A percentile compares a stretch with the other conserved stretches of the same genome.
Conservation (phyloP, 345 rosid species). For the Populus pruinosa region DNA sequence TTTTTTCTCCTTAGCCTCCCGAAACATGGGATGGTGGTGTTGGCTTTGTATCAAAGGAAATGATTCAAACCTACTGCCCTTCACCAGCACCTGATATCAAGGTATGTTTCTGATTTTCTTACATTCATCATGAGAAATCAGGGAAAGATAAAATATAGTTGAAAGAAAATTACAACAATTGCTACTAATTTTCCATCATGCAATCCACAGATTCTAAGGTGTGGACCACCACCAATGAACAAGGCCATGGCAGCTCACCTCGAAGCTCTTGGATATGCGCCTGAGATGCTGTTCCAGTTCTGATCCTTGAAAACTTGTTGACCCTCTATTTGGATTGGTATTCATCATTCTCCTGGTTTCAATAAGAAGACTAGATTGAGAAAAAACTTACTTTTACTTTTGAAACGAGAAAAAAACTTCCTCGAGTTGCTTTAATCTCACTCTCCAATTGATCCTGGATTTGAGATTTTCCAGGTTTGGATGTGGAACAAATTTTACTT, state of each 20-base stretch:
- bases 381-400: neutral
- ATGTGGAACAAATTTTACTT: neutral
- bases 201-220: conserved; percentile 65
- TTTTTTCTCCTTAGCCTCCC: conserved; percentile 61
- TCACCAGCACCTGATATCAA: conserved; percentile 66
- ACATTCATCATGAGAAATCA: neutral
- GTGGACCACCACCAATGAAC: conserved; percentile 99
- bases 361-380: neutral
- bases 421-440: neutral
- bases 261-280: conserved; percentile 65
- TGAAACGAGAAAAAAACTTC: neutral
- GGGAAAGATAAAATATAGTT: neutral
- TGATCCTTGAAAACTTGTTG: conserved; percentile 27
- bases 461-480: neutral
- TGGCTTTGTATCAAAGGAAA: conserved; percentile 89
- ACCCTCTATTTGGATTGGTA: neutral
- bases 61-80: conserved; percentile 77
- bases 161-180: neutral
- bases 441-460: neutral
- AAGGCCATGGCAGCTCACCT: conserved; percentile 91
- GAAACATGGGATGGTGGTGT: conserved; percentile 86
- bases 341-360: neutral
- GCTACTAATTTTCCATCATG: conserved; percentile 4
- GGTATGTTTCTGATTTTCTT: conserved; percentile 31
- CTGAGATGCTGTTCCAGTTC: conserved; percentile 98